Evolutionary conservation across 1,139 yeast genomes (phyloP), one percentile per base, ranked within the genome.

Genomic region (Magnusiomyces paraingens): DNA sequence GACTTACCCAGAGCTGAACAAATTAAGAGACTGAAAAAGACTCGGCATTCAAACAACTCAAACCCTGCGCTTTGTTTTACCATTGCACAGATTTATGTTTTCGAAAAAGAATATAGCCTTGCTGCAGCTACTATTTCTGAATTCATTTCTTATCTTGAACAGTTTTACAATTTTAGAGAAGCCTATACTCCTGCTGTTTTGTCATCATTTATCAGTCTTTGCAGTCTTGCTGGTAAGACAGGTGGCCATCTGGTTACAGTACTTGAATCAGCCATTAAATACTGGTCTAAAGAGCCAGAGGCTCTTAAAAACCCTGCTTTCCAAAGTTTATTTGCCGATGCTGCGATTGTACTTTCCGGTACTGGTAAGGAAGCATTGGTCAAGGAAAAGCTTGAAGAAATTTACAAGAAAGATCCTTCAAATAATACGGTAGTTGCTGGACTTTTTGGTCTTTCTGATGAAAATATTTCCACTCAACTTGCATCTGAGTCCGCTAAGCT

Each of bases 81-180:
- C 2, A 70, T 83, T 41, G 75, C 80, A 11, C 81, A 77, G 59
- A 57, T 79, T 12, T 76, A 77, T 60, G 63, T 73, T 2, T 64
- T 69, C 50, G 57, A 66, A 8, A 70, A 68, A 4, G 77, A 76
- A 29, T 71, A 67, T 52, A 49, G 45, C 40, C 20, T 55, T 17
- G 57, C 84, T 1, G 66, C 75, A 11, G 56, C 67, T 8, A 62
- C 75, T 10, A 69, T 83, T 54, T 81, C 79, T 61, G 61, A 58
- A 2, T 58, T 56, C 17, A 53, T 58, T 36, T 56, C 51, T 21
- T 42, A 42, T 4, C 52, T 59, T 2, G 55, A 56, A 43, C 44
- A 50, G 29, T n/a, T n/a, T n/a, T n/a, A n/a, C n/a, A n/a, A 26
- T 26, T 26, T 5, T 26, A 26, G 8, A 2, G 54, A 54, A 8